These are phyloP conservation scores for Neofusicoccum laricinum DNA, from an alignment of 2,329 filamentous ascomycete genomes.

Conservation along the genomic window DNA sequence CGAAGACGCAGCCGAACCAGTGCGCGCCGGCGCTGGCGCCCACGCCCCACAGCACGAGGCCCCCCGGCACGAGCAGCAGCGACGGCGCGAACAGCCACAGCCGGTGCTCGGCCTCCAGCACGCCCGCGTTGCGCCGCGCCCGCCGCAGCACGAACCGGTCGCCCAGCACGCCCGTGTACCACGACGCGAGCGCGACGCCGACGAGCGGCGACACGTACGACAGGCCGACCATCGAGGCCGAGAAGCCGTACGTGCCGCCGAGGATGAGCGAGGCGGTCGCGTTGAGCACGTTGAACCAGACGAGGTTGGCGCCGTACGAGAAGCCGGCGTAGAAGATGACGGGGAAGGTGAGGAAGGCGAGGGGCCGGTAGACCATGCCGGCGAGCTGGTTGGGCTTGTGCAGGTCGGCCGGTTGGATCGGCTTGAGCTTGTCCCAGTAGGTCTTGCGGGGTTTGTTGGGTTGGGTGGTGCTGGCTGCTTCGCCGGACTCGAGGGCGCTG, in stretches of 20 bases:
- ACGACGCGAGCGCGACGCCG: slow-evolving; percentile 32
- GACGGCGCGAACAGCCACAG: slow-evolving; percentile 40
- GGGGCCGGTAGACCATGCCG: slow-evolving; percentile 28
- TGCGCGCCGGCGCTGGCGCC: slow-evolving; percentile 50
- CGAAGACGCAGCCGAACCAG: slow-evolving; percentile 49
- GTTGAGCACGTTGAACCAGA: slow-evolving; percentile 46
- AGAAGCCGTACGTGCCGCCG: slow-evolving; percentile 36
- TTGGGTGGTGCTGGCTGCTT: background rate
- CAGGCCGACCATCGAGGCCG: slow-evolving; percentile 37
- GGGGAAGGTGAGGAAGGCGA: slow-evolving; percentile 38
- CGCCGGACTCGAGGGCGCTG: slow-evolving; percentile 4
- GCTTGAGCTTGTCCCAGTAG: slow-evolving; percentile 32
- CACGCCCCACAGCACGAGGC: slow-evolving; percentile 51
- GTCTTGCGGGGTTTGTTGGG: slow-evolving; percentile 22
- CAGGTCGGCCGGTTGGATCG: slow-evolving; percentile 28
- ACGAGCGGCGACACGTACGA: slow-evolving; percentile 36
- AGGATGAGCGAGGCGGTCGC: slow-evolving; percentile 41
- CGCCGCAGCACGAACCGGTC: slow-evolving; percentile 32
- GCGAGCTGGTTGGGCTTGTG: slow-evolving; percentile 28
- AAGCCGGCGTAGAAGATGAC: slow-evolving; percentile 41
- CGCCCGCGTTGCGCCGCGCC: slow-evolving; percentile 38
- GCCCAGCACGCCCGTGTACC: slow-evolving; percentile 31
- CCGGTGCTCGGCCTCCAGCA: slow-evolving; percentile 40
- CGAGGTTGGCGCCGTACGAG: slow-evolving; percentile 37
- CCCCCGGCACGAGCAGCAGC: slow-evolving; percentile 43